phyloP scores from a whole-genome alignment of 2,329 filamentous ascomycete species.

The Scedosporium dehoogii region DNA sequence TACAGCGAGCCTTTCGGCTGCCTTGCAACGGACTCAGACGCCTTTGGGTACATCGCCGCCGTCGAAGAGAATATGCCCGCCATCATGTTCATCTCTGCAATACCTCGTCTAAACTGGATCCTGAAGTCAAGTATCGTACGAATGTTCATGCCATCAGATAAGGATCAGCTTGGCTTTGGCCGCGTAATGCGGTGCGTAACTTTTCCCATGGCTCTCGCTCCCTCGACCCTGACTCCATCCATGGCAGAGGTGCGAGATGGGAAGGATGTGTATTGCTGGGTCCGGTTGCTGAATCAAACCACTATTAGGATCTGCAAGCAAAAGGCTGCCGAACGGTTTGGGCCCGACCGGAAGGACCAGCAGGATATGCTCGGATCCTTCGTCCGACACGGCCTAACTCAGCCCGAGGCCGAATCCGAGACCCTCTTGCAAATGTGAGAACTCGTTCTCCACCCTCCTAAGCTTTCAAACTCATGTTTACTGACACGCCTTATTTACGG shows the following conservation, averaged over 20 bases:
- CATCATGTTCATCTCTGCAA: constrained; percentile 31
- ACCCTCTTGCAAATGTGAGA: constrained; percentile 25
- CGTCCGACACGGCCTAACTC: constrained; percentile 26
- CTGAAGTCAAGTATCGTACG: constrained; percentile 29
- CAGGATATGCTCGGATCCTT: constrained; percentile 42
- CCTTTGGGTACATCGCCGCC: constrained; percentile 35
- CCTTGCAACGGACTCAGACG: constrained; percentile 32
- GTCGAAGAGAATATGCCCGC: constrained; percentile 29
- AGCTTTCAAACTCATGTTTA: neutral
- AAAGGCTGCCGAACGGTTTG: constrained; percentile 34
- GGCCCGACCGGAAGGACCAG: constrained; percentile 27
- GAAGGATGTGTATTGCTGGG: neutral
- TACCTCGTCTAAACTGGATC: constrained; percentile 29
- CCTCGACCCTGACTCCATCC: constrained; percentile 16
- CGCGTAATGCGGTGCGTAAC: constrained; percentile 33
- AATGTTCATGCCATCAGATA: constrained; percentile 27
- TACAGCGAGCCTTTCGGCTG: constrained; percentile 38
- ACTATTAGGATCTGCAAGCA: constrained; percentile 30
- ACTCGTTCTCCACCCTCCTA: neutral
- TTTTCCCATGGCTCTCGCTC: constrained; percentile 13
- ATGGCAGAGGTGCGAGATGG: no score
- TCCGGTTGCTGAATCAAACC: constrained; percentile 7
- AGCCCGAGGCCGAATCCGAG: constrained; percentile 31
- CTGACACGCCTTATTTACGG: neutral
- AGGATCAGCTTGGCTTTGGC: constrained; percentile 26